Conservation (phyloP, 805 yeast genomes). For the Kazachstania africana region DNA sequence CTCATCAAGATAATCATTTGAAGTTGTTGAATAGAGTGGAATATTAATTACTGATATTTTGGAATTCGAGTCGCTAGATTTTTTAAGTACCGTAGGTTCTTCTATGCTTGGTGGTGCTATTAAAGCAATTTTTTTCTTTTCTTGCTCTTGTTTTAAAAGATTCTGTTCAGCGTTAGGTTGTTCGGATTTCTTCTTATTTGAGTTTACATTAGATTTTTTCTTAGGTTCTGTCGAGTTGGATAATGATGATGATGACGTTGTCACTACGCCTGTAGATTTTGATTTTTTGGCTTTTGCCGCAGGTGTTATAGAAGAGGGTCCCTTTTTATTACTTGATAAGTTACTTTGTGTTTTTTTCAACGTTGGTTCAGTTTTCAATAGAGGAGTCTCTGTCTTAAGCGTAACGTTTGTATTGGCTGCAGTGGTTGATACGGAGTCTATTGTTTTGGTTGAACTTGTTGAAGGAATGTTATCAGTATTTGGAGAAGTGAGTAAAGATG, state of each 20-base stretch:
- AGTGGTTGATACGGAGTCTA: too few relatives aligned
- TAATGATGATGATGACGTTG: constrained; percentile 1
- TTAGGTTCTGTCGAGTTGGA: constrained; percentile 1
- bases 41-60: constrained; percentile 20
- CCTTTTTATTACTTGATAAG: not conserved
- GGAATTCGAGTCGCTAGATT: constrained; percentile 11
- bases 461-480: too few relatives aligned
- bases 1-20: constrained; percentile 24
- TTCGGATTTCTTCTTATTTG: constrained; percentile 3
- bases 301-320: too few relatives aligned
- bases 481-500: constrained; percentile 12
- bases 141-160: constrained; percentile 1
- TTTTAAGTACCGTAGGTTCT: constrained; percentile 15
- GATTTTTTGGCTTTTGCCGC: constrained; percentile 4
- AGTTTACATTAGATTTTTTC: constrained; percentile 1
- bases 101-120: constrained; percentile 14
- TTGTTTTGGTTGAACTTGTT: too few relatives aligned
- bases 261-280: constrained; percentile 3
- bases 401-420: too few relatives aligned
- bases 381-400: not conserved
- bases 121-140: constrained; percentile 14
- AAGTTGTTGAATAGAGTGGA: constrained; percentile 18
- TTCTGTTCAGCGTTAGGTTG: not conserved
- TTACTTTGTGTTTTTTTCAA: constrained; percentile 3
- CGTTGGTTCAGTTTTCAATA: constrained; percentile 1